Evolutionary conservation across 371 early-diverging fungal species (phyloP), one percentile per base, ranked within the genome.

Genomic region (Homolaphlyctis polyrhiza): DNA sequence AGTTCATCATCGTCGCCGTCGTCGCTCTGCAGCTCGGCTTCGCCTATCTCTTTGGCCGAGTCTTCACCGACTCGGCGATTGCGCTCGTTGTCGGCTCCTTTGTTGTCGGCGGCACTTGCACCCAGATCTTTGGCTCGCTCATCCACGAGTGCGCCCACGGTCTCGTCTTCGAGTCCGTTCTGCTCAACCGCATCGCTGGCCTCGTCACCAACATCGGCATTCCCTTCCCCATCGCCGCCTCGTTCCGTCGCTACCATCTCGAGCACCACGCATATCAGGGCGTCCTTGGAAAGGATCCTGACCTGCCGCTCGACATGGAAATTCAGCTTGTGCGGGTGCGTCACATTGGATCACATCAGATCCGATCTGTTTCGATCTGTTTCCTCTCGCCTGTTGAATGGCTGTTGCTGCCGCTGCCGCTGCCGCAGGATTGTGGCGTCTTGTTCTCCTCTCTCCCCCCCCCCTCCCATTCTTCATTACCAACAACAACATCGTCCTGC

Each of bases 241-340:
- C 76, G 21, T 82, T 80, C 71, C 89, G 94, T 62, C 87, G 95
- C 5, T 96, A 95, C 74, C 98, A 98, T 73, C 84, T 96, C 57
- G 93, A 94, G 72, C 98, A 98, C 74, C 98, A 98, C 77, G 87
- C 91, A 14, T 95, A 88, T 84, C 94, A 93, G 75, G 98, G 97
- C 45, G 95, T 96, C 16, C 85, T 88, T 25, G 96, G 93, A n/a
- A 86, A 87, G 68, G 97, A 98, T 69, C 93, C 95, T 49, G 98
- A 98, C 70, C 84, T 98, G 34, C 98, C 97, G 3, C 76, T 94
- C 28, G 87, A 89, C 36, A 87, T 92, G 85, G 95, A 96, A 77
- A 83, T 83, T 65, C 78, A 79, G 51, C 71, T 96, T 66, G 87
- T 98, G 59, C 64, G 67, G 49, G 34, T 35, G 33, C 65, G 58